phyloP scores from a whole-genome alignment of 768 basidiomycete species.

The Gyrodon lividus region DNA sequence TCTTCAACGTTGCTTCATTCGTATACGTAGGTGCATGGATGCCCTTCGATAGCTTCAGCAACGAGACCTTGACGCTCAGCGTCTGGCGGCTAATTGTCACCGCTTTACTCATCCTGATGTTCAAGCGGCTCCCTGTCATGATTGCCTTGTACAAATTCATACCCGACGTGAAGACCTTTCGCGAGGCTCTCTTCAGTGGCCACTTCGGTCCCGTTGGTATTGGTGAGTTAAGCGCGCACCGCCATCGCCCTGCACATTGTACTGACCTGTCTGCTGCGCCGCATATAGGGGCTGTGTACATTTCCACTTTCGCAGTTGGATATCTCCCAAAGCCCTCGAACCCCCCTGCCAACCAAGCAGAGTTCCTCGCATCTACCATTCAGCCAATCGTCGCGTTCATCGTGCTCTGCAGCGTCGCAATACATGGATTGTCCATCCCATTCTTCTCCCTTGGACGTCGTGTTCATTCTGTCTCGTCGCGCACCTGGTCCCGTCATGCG shows the following conservation, averaged over 20 bases:
- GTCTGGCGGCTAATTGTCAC: slow-evolving; percentile 86
- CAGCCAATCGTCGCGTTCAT: slow-evolving; percentile 95
- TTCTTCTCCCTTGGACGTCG: slow-evolving; percentile 90
- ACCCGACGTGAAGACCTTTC: slow-evolving; percentile 91
- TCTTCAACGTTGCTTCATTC: slow-evolving; percentile 95
- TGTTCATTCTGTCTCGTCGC: slow-evolving; percentile 75
- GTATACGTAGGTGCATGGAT: slow-evolving; percentile 97
- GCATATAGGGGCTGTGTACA: slow-evolving; percentile 79
- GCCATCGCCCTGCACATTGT: neutral
- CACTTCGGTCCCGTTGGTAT: slow-evolving; percentile 92
- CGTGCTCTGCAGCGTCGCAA: slow-evolving; percentile 86
- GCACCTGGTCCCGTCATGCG: slow-evolving; percentile 86
- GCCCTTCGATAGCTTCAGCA: slow-evolving; percentile 81
- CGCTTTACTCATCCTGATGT: slow-evolving; percentile 75
- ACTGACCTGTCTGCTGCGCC: slow-evolving; percentile 4
- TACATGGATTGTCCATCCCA: slow-evolving; percentile 91
- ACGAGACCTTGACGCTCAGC: slow-evolving; percentile 62
- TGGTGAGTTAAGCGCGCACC: slow-evolving; percentile 38
- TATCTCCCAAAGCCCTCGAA: slow-evolving; percentile 47
- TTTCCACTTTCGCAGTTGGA: slow-evolving; percentile 75
- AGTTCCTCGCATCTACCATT: slow-evolving; percentile 70
- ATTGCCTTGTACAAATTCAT: slow-evolving; percentile 87
- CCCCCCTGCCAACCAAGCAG: slow-evolving; percentile 55
- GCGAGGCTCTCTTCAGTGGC: slow-evolving; percentile 92
- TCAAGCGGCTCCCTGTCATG: slow-evolving; percentile 84